A percentile compares a stretch with the other conserved stretches of the same genome.
Conservation (phyloP, 2,329 filamentous ascomycete species). For the Aspergillus pseudotamarii region DNA sequence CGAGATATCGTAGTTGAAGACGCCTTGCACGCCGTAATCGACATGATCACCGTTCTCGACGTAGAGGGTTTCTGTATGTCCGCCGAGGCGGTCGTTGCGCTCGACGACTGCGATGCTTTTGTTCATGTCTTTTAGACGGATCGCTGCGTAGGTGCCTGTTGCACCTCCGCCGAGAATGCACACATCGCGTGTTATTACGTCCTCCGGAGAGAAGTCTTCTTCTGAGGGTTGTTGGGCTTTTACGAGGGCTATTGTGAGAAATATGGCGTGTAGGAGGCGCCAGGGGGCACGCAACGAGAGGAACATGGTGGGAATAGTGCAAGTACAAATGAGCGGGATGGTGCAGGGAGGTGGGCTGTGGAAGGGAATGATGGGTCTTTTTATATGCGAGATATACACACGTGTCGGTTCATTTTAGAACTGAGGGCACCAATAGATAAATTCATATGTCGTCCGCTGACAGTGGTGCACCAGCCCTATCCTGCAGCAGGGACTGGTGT, state of each 20-base stretch:
- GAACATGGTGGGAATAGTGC: not conserved
- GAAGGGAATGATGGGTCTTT: not conserved
- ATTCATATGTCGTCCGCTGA: not conserved
- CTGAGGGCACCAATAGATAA: not conserved
- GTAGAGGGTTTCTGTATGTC: conserved; percentile 39
- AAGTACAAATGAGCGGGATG: not conserved
- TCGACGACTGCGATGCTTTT: conserved; percentile 41
- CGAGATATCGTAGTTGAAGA: conserved; percentile 34
- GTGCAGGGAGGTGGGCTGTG: no score
- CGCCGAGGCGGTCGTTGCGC: conserved; percentile 35
- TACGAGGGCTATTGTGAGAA: not conserved
- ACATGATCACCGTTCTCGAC: conserved; percentile 30
- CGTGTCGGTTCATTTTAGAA: not conserved
- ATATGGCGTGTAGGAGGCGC: not conserved
- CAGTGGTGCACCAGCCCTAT: not conserved
- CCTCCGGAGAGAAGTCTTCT: not conserved
- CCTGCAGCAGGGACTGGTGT: not conserved
- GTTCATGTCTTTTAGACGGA: conserved; percentile 32
- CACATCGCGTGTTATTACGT: conserved; percentile 32
- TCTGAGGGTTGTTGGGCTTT: not conserved
- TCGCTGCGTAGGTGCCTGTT: conserved; percentile 37
- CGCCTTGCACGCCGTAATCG: conserved; percentile 38
- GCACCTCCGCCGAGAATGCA: conserved; percentile 41
- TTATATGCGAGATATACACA: not conserved
- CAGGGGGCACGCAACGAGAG: not conserved